These are phyloP conservation scores for Encephalitozoon hellem DNA, from an alignment of 371 early-diverging fungal species.

Conservation along the genomic window DNA sequence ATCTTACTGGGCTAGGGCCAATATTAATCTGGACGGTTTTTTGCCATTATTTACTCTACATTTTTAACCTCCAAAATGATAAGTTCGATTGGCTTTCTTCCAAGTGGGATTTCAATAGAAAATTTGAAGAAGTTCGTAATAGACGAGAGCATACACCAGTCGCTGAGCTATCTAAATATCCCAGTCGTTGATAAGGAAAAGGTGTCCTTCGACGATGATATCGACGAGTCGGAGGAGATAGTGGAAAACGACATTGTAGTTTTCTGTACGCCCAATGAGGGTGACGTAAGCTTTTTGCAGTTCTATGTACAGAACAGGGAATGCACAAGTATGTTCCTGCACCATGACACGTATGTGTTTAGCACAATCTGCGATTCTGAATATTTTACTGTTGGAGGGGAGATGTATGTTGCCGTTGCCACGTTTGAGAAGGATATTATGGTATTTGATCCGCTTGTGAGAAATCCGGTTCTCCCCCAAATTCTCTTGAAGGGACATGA, in stretches of 20 bases:
- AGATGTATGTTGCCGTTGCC: conserved; percentile 28
- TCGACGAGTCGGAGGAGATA: conserved; percentile 20
- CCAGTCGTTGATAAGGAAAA: conserved; percentile 10
- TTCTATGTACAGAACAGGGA: conserved; percentile 25
- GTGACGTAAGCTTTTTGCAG: conserved; percentile 24
- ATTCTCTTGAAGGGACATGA: conserved; percentile 37
- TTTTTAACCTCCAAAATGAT: conserved; percentile 36
- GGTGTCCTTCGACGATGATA: not conserved
- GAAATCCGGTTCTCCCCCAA: conserved; percentile 38
- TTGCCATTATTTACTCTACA: not conserved
- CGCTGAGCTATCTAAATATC: conserved; percentile 11
- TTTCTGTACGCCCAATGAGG: conserved; percentile 42
- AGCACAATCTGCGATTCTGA: conserved; percentile 30
- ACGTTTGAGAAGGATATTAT: conserved; percentile 42
- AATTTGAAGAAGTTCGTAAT: conserved; percentile 21
- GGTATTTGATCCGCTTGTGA: conserved; percentile 38
- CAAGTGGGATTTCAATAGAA: not conserved
- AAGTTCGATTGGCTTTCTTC: conserved; percentile 26
- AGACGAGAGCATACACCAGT: not conserved
- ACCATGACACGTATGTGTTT: conserved; percentile 46
- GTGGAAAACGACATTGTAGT: conserved; percentile 24
- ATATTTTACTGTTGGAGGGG: not conserved
- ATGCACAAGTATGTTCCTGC: conserved; percentile 19
- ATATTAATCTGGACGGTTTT: not conserved
- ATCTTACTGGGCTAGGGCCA: not conserved